Percentiles rank a stretch among this genome's conserved stretches.
phyloP scores from a whole-genome alignment of 768 basidiomycete genomes.

The Lactarius sanguifluus region DNA sequence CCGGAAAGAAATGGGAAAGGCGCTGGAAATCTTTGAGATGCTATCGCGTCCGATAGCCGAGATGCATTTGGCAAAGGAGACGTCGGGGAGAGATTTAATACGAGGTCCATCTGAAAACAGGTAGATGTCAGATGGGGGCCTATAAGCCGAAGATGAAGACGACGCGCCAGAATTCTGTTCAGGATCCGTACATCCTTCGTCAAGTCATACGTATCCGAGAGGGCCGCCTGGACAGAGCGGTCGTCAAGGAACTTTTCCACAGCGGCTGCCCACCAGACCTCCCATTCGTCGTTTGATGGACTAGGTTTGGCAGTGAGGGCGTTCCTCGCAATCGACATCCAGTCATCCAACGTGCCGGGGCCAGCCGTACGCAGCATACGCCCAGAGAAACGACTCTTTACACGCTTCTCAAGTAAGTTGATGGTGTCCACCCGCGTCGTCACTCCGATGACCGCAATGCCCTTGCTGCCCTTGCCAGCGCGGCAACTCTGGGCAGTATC shows the following conservation, averaged over 20 bases:
- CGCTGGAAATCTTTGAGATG: slow-evolving; percentile 56
- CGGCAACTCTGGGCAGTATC: slow-evolving; percentile 91
- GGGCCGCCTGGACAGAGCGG: slow-evolving; percentile 41
- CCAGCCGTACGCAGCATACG: slow-evolving; percentile 79
- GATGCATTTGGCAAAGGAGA: slow-evolving; percentile 55
- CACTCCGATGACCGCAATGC: slow-evolving; percentile 82
- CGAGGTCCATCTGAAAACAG: slow-evolving; percentile 42
- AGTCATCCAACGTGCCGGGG: slow-evolving; percentile 49
- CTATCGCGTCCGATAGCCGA: slow-evolving; percentile 44
- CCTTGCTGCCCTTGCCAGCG: slow-evolving; percentile 55
- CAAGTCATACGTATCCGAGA: slow-evolving; percentile 62
- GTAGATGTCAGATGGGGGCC: slow-evolving; percentile 7
- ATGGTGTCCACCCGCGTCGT: slow-evolving; percentile 87
- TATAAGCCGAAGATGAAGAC: slow-evolving; percentile 7
- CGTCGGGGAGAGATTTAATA: slow-evolving; percentile 47
- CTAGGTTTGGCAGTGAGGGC: slow-evolving; percentile 43
- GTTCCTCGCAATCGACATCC: slow-evolving; percentile 49
- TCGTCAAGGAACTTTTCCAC: slow-evolving; percentile 61
- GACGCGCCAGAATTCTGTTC: slow-evolving; percentile 58
- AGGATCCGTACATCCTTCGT: slow-evolving; percentile 60
- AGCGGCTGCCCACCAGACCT: slow-evolving; percentile 51
- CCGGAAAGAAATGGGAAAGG: slow-evolving; percentile 54
- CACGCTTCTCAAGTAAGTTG: slow-evolving; percentile 89
- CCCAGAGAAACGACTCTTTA: slow-evolving; percentile 96
- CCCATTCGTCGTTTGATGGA: slow-evolving; percentile 54